Percentiles rank a stretch among this genome's conserved stretches.
Conservation (phyloP, 257 asterid genomes). For the Solanum sparsipilum region DNA sequence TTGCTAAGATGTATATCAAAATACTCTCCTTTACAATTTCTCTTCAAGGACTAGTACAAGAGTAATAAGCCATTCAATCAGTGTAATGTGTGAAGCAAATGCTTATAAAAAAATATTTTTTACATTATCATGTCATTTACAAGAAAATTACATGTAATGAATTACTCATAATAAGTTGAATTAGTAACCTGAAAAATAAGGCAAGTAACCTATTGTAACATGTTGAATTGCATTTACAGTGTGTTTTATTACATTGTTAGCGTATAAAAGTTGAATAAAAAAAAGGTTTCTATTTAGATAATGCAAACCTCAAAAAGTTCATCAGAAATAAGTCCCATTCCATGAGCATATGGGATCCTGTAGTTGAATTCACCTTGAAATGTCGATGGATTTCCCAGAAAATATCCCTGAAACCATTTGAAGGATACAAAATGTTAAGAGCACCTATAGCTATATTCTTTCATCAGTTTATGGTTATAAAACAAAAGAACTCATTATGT, state of each 20-base stretch:
- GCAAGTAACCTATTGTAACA: not conserved
- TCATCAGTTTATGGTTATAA: not conserved
- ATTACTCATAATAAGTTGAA: not conserved
- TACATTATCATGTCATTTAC: no score
- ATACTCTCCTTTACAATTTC: conserved; percentile 9
- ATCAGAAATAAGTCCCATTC: not conserved
- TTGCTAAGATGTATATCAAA: not conserved
- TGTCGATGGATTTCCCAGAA: conserved; percentile 9
- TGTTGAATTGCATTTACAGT: not conserved
- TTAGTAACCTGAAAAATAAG: not conserved
- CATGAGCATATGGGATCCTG: conserved; percentile 1
- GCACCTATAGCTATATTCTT: not conserved
- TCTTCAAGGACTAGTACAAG: conserved; percentile 3
- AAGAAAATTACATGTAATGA: no score
- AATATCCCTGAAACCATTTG: conserved; percentile 14
- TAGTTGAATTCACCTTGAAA: not conserved
- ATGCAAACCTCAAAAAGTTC: not conserved
- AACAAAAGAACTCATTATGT: not conserved
- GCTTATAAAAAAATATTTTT: no score
- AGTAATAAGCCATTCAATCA: not conserved
- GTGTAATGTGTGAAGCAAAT: not conserved
- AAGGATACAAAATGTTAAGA: not conserved
- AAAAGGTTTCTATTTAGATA: not conserved
- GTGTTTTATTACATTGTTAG: not conserved
- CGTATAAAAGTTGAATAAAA: not conserved